Evolutionary conservation across 169 alveolate species (phyloP).

Genomic region (Cryptosporidium andersoni): DNA sequence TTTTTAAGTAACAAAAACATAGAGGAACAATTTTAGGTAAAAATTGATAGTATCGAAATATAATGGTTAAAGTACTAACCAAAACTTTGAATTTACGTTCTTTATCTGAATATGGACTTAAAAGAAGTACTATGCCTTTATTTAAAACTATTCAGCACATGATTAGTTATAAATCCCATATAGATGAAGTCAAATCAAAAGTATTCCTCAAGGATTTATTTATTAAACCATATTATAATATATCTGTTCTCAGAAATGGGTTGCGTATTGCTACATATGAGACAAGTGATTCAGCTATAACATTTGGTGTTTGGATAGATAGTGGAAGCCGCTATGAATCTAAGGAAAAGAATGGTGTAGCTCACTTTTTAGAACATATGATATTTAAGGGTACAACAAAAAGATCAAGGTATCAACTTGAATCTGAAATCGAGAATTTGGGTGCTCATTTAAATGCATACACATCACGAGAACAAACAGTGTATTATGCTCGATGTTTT

Average conservation of each 20-base stretch:
- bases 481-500: constrained; percentile 88
- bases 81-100: no score
- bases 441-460: constrained; percentile 97
- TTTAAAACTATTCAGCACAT: no score
- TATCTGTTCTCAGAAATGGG: constrained; percentile 84
- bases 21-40: no score
- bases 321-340: constrained; percentile 95
- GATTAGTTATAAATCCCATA: no score
- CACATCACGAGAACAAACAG: constrained; percentile 97
- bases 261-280: constrained; percentile 88
- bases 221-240: constrained; percentile 21
- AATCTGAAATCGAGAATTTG: constrained; percentile 92
- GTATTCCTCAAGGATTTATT: no score
- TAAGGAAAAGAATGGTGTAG: constrained; percentile 91
- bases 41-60: no score
- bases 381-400: constrained; percentile 94
- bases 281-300: constrained; percentile 78
- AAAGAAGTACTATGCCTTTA: no score
- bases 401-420: constrained; percentile 89
- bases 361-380: constrained; percentile 97
- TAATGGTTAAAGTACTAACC: no score
- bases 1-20: no score
- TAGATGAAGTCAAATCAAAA: no score
- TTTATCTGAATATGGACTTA: no score
- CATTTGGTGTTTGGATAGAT: constrained; percentile 94